These are phyloP conservation scores for Xylaria sp. DNA, from an alignment of 2,329 filamentous ascomycete genomes.

Conservation along the genomic window DNA sequence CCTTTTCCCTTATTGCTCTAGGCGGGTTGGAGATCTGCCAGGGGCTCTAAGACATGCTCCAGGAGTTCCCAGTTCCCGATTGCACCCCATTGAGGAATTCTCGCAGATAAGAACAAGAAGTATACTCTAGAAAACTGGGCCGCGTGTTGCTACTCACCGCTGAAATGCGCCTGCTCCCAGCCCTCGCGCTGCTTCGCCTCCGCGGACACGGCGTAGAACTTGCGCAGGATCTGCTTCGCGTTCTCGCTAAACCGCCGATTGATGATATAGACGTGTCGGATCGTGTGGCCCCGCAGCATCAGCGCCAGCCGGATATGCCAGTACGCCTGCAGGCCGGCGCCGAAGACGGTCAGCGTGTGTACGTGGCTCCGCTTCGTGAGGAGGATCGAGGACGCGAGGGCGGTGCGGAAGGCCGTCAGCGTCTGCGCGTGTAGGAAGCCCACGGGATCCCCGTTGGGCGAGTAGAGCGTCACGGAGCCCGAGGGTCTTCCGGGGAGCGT, in stretches of 20 bases:
- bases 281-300: conserved; percentile 68
- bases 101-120: no score
- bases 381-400: conserved; percentile 70
- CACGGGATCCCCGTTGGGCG: conserved; percentile 60
- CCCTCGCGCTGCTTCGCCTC: conserved; percentile 59
- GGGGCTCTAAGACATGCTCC: no score
- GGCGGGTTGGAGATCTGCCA: no score
- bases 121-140: no score
- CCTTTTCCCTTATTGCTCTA: no score
- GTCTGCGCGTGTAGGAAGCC: conserved; percentile 74
- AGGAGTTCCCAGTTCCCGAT: no score
- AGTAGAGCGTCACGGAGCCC: conserved; percentile 71
- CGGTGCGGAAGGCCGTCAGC: conserved; percentile 80
- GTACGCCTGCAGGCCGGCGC: conserved; percentile 86
- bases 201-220: conserved; percentile 48
- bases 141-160: no score
- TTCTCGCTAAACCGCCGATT: conserved; percentile 70
- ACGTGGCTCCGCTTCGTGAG: conserved; percentile 68
- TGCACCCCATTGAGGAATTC: no score
- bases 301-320: conserved; percentile 91
- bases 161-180: conserved; percentile 68
- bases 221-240: conserved; percentile 54
- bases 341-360: conserved; percentile 80
- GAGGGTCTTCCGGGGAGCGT: conserved; percentile 49
- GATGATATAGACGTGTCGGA: conserved; percentile 81